Evolutionary conservation across 2,329 filamentous ascomycete genomes (phyloP).

Genomic region (Atkinsonella texensis): DNA sequence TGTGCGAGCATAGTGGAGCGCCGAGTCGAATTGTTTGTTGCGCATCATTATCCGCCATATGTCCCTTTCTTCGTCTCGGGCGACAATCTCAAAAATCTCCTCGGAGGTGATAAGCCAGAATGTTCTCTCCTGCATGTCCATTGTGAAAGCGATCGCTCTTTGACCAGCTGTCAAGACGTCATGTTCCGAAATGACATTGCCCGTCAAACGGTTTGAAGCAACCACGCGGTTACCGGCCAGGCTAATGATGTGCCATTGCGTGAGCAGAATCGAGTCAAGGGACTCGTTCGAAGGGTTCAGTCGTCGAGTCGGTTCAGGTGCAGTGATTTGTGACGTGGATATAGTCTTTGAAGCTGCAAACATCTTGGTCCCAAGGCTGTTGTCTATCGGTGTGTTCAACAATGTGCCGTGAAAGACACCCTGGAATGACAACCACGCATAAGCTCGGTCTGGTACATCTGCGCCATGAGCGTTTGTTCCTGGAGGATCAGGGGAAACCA

Average conservation of each 20-base stretch:
- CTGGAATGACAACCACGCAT: constrained; percentile 82
- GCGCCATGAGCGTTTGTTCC: constrained; percentile 45
- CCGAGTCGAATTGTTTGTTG: constrained; percentile 76
- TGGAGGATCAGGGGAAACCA: constrained; percentile 62
- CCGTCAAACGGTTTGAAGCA: constrained; percentile 77
- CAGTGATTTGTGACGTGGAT: constrained; percentile 59
- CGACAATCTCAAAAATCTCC: constrained; percentile 89
- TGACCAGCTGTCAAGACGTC: constrained; percentile 70
- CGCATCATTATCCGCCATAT: constrained; percentile 91
- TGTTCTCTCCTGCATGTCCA: constrained; percentile 89
- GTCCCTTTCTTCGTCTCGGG: constrained; percentile 80
- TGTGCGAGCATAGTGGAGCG: constrained; percentile 73
- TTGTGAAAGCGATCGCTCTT: constrained; percentile 68
- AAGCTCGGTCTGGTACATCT: constrained; percentile 56
- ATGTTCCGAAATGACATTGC: constrained; percentile 78
- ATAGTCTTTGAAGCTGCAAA: constrained; percentile 72
- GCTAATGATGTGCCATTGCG: constrained; percentile 85
- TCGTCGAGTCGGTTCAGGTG: constrained; percentile 52
- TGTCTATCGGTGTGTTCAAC: constrained; percentile 44
- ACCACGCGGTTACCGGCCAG: constrained; percentile 75
- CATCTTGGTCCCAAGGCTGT: constrained; percentile 58
- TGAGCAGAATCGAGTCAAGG: constrained; percentile 70
- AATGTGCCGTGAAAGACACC: constrained; percentile 83
- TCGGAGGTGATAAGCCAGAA: constrained; percentile 91
- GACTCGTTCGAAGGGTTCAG: constrained; percentile 56